Evolutionary conservation across 164 flowering plant genomes (phyloP), one percentile per base, ranked within the genome.

Genomic region (Tinospora cordifolia): DNA sequence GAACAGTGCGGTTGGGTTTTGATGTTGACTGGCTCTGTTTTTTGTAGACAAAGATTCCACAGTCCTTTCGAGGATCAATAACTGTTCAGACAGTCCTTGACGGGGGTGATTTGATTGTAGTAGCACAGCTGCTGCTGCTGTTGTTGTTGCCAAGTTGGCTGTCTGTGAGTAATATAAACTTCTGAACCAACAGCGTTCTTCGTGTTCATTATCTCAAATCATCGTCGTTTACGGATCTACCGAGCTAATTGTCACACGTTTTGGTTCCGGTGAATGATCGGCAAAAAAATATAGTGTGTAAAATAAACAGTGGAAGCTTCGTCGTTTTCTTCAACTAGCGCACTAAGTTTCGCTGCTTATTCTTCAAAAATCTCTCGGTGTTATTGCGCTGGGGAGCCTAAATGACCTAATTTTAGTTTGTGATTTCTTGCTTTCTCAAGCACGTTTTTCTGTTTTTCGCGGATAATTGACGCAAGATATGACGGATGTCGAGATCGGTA

Each of bases 351-450:
- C 49, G 60, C 22, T 19, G 19, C 24, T 54, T 54, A 54, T 3
- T 44, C 12, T 44, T 44, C 47, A 44, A 44, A 14, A 44, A 44
- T 30, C 47, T 44, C 47, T 44, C 12, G 19, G 60, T 17, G 60
- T 0, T 54, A 6, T 7, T 51, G 58, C 0, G n/a, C 8, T 24
- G 24, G 21, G 3, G 24, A 54, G 24, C n/a, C 9, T 2, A 21
- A 30, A 30, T 30, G 22, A 17, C 60, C 24, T 19, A 19, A 54
- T 54, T n/a, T 14, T 67, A 38, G 30, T 54, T 51, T 59, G 69
- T 69, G 74, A 63, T 15, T 54, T 59, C 71, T 73, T 65, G 69
- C 57, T 80, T 71, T 72, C 54, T 30, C 67, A n/a, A 67, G 41
- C 58, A 63, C 66, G 62, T 44, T 7, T 13, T 38, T 17, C 58